phyloP scores from a whole-genome alignment of 306 rosid genomes.

The Ziziphus jujuba region DNA sequence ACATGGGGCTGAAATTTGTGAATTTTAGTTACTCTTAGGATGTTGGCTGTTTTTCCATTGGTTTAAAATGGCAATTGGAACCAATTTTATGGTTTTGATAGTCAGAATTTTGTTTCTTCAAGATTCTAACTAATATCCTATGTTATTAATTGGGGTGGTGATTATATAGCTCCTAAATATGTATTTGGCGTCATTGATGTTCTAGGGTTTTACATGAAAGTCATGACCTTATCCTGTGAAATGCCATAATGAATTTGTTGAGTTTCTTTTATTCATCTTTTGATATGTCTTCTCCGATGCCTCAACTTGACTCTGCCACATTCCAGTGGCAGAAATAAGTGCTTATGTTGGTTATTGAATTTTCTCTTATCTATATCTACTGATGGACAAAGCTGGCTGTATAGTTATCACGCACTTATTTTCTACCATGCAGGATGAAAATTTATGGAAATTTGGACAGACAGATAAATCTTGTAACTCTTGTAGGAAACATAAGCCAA shows the following conservation, averaged over 20 bases:
- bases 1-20: too few species aligned
- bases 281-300: background rate
- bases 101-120: too few species aligned
- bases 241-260: background rate
- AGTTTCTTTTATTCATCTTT: background rate
- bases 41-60: too few species aligned
- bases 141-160: too few species aligned
- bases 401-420: conserved; percentile 1
- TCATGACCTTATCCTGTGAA: background rate
- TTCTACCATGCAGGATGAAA: conserved; percentile 43
- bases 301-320: conserved; percentile 3
- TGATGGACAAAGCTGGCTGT: conserved; percentile 1
- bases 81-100: too few species aligned
- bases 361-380: background rate
- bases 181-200: too few species aligned
- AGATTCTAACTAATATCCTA: too few species aligned
- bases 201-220: too few species aligned
- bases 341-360: background rate
- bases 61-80: too few species aligned
- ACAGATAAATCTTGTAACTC: conserved; percentile 36
- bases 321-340: background rate
- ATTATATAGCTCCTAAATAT: too few species aligned
- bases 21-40: too few species aligned
- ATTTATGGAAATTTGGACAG: conserved; percentile 38
- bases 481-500: conserved; percentile 46